phyloP scores from a whole-genome alignment of 1,284 basidiomycete species.

The Leccinum subrobustum region DNA sequence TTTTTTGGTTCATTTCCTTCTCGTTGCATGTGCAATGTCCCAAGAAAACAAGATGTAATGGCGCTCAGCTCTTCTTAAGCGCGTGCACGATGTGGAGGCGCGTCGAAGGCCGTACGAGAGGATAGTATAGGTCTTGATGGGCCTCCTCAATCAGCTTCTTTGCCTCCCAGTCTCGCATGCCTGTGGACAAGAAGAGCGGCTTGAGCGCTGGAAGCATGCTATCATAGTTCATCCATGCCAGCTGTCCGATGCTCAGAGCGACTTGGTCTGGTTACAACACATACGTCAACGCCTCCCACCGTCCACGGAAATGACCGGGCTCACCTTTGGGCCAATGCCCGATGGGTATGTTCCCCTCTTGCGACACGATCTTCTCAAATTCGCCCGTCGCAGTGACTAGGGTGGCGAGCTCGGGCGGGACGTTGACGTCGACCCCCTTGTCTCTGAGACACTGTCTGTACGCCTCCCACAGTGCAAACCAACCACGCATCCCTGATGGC shows the following conservation, averaged over 20 bases:
- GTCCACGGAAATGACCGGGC: constrained; percentile 2
- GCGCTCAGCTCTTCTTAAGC: constrained; percentile 39
- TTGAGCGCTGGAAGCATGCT: constrained; percentile 59
- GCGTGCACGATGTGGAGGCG: constrained; percentile 61
- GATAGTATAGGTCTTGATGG: constrained; percentile 63
- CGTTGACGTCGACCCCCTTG: constrained; percentile 53
- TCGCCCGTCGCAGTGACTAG: constrained; percentile 43
- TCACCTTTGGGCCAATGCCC: constrained; percentile 60
- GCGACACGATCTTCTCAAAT: constrained; percentile 51
- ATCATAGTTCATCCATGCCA: constrained; percentile 71
- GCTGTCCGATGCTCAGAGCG: constrained; percentile 58
- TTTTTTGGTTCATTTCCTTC: constrained; percentile 15
- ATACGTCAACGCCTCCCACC: constrained; percentile 2
- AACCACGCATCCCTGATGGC: constrained; percentile 48
- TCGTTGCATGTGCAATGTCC: constrained; percentile 21
- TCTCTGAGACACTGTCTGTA: constrained; percentile 51
- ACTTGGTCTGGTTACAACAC: constrained; percentile 30
- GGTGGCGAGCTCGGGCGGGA: constrained; percentile 50
- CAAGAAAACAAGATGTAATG: constrained; percentile 38
- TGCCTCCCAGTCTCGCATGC: constrained; percentile 50
- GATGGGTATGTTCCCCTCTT: constrained; percentile 54
- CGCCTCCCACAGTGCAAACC: constrained; percentile 60
- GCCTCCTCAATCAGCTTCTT: constrained; percentile 56
- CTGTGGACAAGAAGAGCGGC: constrained; percentile 54
- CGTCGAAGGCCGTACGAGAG: constrained; percentile 48